A percentile compares a stretch with the other conserved stretches of the same genome.
These are phyloP conservation scores for Exophiala aquamarina DNA, from an alignment of 2,329 filamentous ascomycete genomes.

Conservation along the genomic window DNA sequence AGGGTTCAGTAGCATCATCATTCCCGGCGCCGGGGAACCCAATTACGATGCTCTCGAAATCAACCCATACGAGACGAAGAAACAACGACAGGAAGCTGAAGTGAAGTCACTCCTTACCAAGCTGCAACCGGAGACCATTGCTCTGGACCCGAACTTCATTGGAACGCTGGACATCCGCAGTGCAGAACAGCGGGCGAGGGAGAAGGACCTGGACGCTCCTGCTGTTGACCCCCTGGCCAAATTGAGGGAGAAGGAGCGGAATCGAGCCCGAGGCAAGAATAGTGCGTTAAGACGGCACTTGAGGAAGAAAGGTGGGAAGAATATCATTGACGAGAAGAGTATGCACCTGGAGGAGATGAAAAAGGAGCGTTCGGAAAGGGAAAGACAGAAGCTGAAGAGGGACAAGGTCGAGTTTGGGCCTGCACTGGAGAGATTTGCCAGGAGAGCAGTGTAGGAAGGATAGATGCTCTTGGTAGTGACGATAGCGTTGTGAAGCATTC, in stretches of 20 bases:
- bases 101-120: constrained; percentile 91
- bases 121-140: constrained; percentile 94
- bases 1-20: constrained; percentile 85
- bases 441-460: constrained; percentile 3
- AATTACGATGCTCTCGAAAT: constrained; percentile 93
- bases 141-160: constrained; percentile 86
- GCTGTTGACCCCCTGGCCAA: constrained; percentile 58
- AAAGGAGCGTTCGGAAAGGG: constrained; percentile 65
- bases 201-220: constrained; percentile 76
- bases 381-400: constrained; percentile 65
- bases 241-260: constrained; percentile 51
- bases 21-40: constrained; percentile 93
- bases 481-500: too few relatives aligned
- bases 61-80: constrained; percentile 92
- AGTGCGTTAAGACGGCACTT: constrained; percentile 83
- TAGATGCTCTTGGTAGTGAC: not conserved
- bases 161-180: constrained; percentile 82
- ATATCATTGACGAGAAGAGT: constrained; percentile 94
- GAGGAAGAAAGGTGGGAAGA: constrained; percentile 87
- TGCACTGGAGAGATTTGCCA: constrained; percentile 78
- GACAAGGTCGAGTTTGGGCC: constrained; percentile 78
- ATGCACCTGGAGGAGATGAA: constrained; percentile 81
- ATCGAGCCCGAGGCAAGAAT: constrained; percentile 85
- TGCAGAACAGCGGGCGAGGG: constrained; percentile 72
- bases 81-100: constrained; percentile 89